These are phyloP conservation scores for Solanum appendiculatum DNA, from an alignment of 257 asterid species.

Conservation along the genomic window DNA sequence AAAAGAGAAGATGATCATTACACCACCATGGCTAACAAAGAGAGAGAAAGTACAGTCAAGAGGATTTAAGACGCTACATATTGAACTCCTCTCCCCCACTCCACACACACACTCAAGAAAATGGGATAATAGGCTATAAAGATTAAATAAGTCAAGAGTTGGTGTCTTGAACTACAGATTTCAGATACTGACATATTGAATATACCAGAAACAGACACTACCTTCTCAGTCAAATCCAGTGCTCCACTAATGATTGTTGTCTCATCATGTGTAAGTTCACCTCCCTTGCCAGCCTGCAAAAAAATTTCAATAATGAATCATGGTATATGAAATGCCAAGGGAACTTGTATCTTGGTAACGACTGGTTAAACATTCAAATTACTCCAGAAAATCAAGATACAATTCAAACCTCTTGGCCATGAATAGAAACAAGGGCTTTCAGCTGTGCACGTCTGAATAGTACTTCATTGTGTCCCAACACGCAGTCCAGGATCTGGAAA, in stretches of 20 bases:
- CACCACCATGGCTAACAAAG: neutral
- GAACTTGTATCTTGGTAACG: neutral
- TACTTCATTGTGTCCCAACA: slow-evolving; percentile 90
- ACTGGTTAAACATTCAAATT: neutral
- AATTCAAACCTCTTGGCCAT: slow-evolving; percentile 68
- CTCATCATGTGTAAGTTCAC: slow-evolving; percentile 97
- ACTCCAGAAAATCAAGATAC: neutral
- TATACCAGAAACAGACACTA: slow-evolving; percentile 5
- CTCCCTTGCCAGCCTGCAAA: slow-evolving; percentile 92
- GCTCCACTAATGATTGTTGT: slow-evolving; percentile 97
- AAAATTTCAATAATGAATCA: neutral
- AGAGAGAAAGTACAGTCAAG: neutral
- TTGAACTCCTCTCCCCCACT: neutral
- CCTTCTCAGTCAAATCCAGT: slow-evolving; percentile 95
- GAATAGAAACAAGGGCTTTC: slow-evolving; percentile 97
- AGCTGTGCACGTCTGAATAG: slow-evolving; percentile 94
- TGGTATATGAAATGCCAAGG: neutral
- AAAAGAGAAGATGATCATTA: neutral
- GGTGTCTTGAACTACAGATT: neutral
- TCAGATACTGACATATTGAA: neutral
- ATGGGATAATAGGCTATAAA: neutral
- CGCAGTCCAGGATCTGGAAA: slow-evolving; percentile 75
- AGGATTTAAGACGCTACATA: neutral
- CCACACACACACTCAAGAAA: neutral
- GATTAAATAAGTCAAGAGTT: neutral